Conservation (phyloP, 495 filamentous ascomycete species). For the Opeltia flavorubescens region DNA sequence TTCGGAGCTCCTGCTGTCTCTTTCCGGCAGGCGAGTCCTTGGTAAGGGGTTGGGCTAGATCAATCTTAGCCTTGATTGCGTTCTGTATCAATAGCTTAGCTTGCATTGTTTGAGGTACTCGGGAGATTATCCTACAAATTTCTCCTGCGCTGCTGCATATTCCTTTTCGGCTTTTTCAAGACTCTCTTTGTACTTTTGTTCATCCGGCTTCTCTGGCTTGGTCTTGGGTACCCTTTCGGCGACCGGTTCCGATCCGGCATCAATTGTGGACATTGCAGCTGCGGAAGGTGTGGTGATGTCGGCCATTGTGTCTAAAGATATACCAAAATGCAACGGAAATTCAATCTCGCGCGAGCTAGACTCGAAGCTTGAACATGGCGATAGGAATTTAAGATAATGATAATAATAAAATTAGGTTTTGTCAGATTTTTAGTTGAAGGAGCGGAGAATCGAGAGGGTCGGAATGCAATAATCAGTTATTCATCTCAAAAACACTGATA, state of each 20-base stretch:
- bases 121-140: conserved; percentile 47
- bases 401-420: no score
- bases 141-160: conserved; percentile 54
- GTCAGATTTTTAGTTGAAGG: no score
- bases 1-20: conserved; percentile 67
- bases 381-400: no score
- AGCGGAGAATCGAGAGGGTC: no score
- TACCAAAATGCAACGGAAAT: no score
- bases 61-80: conserved; percentile 70
- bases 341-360: no score
- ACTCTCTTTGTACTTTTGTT: conserved; percentile 52
- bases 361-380: no score
- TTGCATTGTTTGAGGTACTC: neutral
- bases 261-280: conserved; percentile 14
- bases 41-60: conserved; percentile 61
- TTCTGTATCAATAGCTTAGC: conserved; percentile 37
- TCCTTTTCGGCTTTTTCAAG: conserved; percentile 72
- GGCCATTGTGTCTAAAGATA: conserved; percentile 10
- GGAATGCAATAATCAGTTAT: no score
- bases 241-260: conserved; percentile 11
- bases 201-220: conserved; percentile 52
- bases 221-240: conserved; percentile 7
- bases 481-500: no score
- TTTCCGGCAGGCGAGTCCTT: conserved; percentile 57
- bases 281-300: conserved; percentile 16